Conservation (phyloP, 305 asterid genomes). For the Coffea humblotiana region DNA sequence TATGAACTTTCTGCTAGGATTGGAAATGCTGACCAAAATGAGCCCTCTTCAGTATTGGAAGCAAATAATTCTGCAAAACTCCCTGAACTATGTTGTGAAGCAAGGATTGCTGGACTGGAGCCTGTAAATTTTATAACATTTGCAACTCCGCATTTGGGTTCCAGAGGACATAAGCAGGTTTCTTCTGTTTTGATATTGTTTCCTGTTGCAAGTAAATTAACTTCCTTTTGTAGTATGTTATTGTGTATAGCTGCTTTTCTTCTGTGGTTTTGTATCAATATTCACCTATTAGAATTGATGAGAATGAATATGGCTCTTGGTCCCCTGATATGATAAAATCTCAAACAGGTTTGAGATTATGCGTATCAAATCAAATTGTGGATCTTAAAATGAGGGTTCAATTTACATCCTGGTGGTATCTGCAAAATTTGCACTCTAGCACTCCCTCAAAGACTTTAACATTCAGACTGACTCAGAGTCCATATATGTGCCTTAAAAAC, state of each 20-base stretch:
- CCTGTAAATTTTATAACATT: conserved; percentile 84
- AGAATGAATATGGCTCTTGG: not conserved
- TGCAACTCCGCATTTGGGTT: conserved; percentile 94
- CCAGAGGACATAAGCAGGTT: conserved; percentile 88
- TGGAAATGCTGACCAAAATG: conserved; percentile 14
- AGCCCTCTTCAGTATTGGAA: conserved; percentile 20
- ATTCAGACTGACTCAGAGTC: not conserved
- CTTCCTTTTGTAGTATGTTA: not conserved
- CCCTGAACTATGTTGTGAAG: conserved; percentile 20
- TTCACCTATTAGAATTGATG: not conserved
- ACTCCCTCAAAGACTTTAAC: not conserved
- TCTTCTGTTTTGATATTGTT: not conserved
- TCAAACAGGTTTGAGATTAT: not conserved
- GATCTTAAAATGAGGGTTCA: not conserved
- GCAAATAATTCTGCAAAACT: conserved; percentile 11
- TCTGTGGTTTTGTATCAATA: not conserved
- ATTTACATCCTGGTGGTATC: not conserved
- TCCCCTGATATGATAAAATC: not conserved
- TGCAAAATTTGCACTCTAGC: conserved; percentile 5
- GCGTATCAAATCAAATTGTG: not conserved
- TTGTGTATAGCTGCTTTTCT: not conserved
- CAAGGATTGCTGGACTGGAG: conserved; percentile 69
- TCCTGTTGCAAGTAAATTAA: not conserved
- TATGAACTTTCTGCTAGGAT: conserved; percentile 29
- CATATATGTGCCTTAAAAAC: not conserved